Percentiles rank a stretch among this genome's conserved stretches.
phyloP scores from a whole-genome alignment of 2,329 filamentous ascomycete species.

The Epichloe amarillans region DNA sequence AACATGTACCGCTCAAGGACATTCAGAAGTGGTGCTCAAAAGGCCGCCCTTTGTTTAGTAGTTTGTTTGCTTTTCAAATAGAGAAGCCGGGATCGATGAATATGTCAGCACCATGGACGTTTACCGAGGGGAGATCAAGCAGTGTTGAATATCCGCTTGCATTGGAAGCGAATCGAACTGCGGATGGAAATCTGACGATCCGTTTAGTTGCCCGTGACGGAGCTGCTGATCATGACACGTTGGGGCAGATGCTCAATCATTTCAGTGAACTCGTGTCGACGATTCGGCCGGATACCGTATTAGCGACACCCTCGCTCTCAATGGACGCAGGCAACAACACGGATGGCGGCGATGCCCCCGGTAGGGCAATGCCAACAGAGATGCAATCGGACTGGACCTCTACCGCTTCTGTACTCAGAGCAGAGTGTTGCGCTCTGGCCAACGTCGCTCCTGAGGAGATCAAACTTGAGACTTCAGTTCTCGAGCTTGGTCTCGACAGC shows the following conservation, averaged over 20 bases:
- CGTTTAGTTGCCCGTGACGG: slow-evolving; percentile 45
- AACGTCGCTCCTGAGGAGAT: slow-evolving; percentile 38
- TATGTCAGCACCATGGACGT: slow-evolving; percentile 37
- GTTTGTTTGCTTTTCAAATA: slow-evolving; percentile 68
- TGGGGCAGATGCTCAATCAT: slow-evolving; percentile 25
- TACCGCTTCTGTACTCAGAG: slow-evolving; percentile 37
- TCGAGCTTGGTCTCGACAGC: slow-evolving; percentile 79
- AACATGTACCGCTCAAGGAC: slow-evolving; percentile 59
- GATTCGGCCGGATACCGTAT: slow-evolving; percentile 5
- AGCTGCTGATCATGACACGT: slow-evolving; percentile 16
- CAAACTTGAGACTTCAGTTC: slow-evolving; percentile 48
- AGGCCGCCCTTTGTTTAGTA: slow-evolving; percentile 57
- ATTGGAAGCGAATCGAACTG: slow-evolving; percentile 52
- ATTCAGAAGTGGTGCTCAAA: slow-evolving; percentile 66
- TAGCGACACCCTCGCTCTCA: neutral
- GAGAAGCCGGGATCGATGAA: slow-evolving; percentile 18
- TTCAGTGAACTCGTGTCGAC: slow-evolving; percentile 18
- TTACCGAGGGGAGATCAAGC: slow-evolving; percentile 29
- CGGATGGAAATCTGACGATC: slow-evolving; percentile 34
- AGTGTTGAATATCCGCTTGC: slow-evolving; percentile 62
- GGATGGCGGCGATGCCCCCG: neutral
- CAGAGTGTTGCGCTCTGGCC: slow-evolving; percentile 51
- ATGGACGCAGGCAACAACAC: neutral
- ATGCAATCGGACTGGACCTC: slow-evolving; percentile 7
- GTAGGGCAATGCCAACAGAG: neutral